Evolutionary conservation across 2,329 filamentous ascomycete species (phyloP).

Genomic region (Penicillium hesseltinei): DNA sequence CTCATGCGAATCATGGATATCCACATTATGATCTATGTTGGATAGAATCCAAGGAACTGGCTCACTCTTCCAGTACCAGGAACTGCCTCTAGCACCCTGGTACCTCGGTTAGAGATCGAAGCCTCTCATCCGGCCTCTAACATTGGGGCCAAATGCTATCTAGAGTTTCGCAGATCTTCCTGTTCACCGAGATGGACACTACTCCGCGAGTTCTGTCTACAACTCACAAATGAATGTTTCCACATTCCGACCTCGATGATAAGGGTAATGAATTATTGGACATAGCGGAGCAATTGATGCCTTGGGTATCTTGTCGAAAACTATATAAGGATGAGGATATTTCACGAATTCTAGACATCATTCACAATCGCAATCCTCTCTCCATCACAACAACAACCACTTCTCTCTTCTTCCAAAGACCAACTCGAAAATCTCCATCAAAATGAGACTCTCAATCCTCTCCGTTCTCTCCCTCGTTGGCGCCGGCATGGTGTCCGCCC

Average conservation of each 20-base stretch:
- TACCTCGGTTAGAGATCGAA: not conserved
- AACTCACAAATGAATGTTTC: conserved; percentile 2
- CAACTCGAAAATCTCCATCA: conserved; percentile 9
- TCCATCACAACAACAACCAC: not conserved
- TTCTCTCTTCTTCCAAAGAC: not conserved
- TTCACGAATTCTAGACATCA: not conserved
- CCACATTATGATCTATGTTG: not conserved
- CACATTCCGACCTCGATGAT: conserved; percentile 1
- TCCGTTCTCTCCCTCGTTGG: conserved; percentile 31
- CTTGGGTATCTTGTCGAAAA: not conserved
- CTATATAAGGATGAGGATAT: conserved; percentile 10
- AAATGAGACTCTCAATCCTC: conserved; percentile 31
- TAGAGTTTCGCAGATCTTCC: conserved; percentile 16
- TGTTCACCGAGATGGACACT: not conserved
- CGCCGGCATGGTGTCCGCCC: conserved; percentile 31
- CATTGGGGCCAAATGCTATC: conserved; percentile 8
- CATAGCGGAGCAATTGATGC: not conserved
- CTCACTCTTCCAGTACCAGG: not conserved
- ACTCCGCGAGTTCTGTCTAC: conserved; percentile 1
- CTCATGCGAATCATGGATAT: not conserved
- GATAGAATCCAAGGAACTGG: not conserved
- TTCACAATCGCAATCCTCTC: not conserved
- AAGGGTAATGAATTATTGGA: not conserved
- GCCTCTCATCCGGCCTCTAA: not conserved
- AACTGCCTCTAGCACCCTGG: conserved; percentile 1